Evolutionary conservation across 768 basidiomycete genomes (phyloP).

Genomic region (Serendipita sp.): DNA sequence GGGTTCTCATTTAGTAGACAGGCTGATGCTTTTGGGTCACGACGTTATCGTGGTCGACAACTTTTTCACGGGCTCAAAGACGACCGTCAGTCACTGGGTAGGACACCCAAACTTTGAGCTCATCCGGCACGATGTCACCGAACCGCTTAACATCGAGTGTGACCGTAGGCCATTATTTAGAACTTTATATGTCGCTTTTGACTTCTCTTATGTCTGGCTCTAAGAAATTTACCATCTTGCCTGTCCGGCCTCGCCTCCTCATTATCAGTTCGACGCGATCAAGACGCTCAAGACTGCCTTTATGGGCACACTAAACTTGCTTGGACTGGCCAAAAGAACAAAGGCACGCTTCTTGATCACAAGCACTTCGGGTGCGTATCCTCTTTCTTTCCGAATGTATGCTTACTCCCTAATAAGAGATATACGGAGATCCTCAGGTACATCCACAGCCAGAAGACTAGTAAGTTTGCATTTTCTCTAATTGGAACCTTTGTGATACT

Average conservation of each 20-base stretch:
- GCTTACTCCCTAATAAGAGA: conserved; percentile 36
- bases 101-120: conserved; percentile 99
- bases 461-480: conserved; percentile 29
- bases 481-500: conserved; percentile 9
- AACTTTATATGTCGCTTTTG: conserved; percentile 10
- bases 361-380: conserved; percentile 69
- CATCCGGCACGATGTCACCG: conserved; percentile 92
- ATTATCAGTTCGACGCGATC: conserved; percentile 95
- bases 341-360: conserved; percentile 94
- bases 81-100: conserved; percentile 90
- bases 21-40: conserved; percentile 94
- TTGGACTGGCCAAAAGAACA: conserved; percentile 90
- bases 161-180: conserved; percentile 52
- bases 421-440: conserved; percentile 96
- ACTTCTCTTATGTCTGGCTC: conserved; percentile 9
- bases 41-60: conserved; percentile 96
- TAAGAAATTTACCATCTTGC: conserved; percentile 96
- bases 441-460: conserved; percentile 95
- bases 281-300: conserved; percentile 99
- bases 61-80: conserved; percentile 96
- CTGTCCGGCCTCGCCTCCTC: conserved; percentile 92
- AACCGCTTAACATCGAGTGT: conserved; percentile 97
- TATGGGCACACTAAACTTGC: conserved; percentile 97
- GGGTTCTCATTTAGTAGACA: conserved; percentile 93
- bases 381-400: not conserved